phyloP scores from a whole-genome alignment of 805 yeast genomes.

The Ogataea minuta region DNA sequence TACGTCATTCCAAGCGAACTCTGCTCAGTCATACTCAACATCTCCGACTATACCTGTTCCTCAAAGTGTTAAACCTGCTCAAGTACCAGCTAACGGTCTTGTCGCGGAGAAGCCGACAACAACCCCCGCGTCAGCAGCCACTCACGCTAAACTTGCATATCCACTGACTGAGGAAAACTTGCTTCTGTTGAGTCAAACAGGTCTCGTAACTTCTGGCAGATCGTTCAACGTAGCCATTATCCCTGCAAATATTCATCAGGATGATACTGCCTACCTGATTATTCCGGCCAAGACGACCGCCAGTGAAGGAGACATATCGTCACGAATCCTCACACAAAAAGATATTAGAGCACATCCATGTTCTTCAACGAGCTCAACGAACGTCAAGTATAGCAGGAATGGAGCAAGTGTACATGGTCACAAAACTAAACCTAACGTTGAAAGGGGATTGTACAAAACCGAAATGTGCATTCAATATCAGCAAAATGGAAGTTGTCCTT shows the following conservation, averaged over 20 bases:
- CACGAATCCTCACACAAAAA: background rate
- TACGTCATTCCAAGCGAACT: no score
- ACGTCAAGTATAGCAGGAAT: background rate
- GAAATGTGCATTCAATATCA: constrained; percentile 82
- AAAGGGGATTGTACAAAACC: constrained; percentile 77
- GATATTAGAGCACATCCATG: background rate
- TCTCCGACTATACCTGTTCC: no score
- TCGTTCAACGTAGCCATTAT: constrained; percentile 6
- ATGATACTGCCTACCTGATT: constrained; percentile 5
- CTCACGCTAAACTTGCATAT: constrained; percentile 8
- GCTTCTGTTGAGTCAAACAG: constrained; percentile 25
- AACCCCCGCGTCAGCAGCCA: constrained; percentile 1
- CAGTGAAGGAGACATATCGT: background rate
- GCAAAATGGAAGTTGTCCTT: constrained; percentile 73
- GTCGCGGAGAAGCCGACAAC: background rate
- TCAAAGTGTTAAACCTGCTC: no score
- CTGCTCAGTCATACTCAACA: no score
- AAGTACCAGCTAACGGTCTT: no score
- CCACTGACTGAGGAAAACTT: constrained; percentile 41
- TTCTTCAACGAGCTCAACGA: background rate
- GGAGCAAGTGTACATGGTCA: constrained; percentile 6
- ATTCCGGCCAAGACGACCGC: constrained; percentile 2
- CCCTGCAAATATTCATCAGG: constrained; percentile 5
- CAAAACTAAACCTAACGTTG: constrained; percentile 19
- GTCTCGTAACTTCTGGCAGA: constrained; percentile 1